Conservation (phyloP, 257 asterid genomes). For the Solanum boliviense region DNA sequence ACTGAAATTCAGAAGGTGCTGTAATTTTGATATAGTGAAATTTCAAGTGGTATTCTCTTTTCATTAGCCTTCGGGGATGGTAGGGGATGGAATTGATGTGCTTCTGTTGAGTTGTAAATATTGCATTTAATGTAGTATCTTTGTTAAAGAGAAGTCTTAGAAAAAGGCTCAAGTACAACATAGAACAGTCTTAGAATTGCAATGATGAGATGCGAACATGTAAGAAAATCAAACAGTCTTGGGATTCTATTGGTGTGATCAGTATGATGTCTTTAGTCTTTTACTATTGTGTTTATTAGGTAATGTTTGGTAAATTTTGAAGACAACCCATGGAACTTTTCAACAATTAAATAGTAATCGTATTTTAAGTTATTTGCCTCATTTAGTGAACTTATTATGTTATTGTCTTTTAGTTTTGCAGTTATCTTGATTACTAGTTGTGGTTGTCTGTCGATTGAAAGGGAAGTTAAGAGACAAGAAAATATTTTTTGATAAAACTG, state of each 20-base stretch:
- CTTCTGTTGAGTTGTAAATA: background rate
- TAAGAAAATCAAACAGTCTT: background rate
- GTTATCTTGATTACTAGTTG: background rate
- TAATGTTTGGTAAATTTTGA: too few species aligned
- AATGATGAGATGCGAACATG: background rate
- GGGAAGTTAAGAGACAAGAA: background rate
- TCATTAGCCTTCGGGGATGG: background rate
- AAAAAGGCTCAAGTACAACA: background rate
- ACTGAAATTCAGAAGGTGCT: background rate
- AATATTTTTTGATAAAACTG: background rate
- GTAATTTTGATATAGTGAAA: background rate
- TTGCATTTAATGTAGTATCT: background rate
- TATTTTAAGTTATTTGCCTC: background rate
- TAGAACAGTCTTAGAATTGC: background rate
- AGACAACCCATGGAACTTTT: background rate
- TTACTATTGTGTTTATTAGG: background rate
- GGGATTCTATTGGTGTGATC: background rate
- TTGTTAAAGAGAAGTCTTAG: background rate
- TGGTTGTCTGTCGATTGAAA: background rate
- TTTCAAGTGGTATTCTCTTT: background rate
- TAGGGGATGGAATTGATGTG: background rate
- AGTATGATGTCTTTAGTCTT: background rate
- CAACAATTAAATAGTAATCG: background rate
- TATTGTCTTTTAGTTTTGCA: background rate
- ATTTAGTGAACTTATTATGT: background rate